Base-by-base conservation (phyloP, 495 filamentous ascomycete species). In the Jackrogersella multiformis region DNA sequence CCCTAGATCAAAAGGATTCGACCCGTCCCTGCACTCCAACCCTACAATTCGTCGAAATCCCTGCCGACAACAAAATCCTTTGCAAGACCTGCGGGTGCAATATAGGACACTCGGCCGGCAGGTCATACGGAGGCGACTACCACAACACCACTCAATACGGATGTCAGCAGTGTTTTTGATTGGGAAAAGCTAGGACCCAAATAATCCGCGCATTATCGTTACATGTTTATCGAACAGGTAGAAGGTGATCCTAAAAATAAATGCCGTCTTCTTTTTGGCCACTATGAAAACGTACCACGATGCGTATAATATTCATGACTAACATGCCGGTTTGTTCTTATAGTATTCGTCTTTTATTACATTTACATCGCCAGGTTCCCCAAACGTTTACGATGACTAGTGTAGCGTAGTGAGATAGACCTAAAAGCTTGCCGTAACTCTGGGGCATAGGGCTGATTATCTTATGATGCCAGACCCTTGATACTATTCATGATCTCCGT, bases 1-100 rank as follows among this genome's bases (percentile, higher is more conserved):
- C 73, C 56, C 73, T 71, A 70, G 66, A 65, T 69, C 61, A 69
- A 51, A 65, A 64, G 66, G 66, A 65, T 64, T 46, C 61, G 45
- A 66, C 61, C 66, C 66, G 66, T 69, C 55, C 66, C 59, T 69
- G 66, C 60, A 58, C 52, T 69, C 56, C 61, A 52, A 65, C 66
- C 52, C 66, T 58, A 55, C 30, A 49, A 59, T 54, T 68, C 54
- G 59, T 24, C 16, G 45, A 23, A 15, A 21, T 20, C 55, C 59
- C 49, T 56, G 46, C 5, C 28, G 13, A 24, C 9, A 5, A 30
- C 13, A 26, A n/a, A n/a, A 59, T 68, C 54, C 53, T 62, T 68
- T 23, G 51, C 30, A 16, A 45, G 24, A 26, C n/a, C 20, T 26
- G 20, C 9, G 44, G 51, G 35, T 61, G 58, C 26, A 38, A 51